phyloP scores from a whole-genome alignment of 2,329 filamentous ascomycete species.

The Calonectria montana region DNA sequence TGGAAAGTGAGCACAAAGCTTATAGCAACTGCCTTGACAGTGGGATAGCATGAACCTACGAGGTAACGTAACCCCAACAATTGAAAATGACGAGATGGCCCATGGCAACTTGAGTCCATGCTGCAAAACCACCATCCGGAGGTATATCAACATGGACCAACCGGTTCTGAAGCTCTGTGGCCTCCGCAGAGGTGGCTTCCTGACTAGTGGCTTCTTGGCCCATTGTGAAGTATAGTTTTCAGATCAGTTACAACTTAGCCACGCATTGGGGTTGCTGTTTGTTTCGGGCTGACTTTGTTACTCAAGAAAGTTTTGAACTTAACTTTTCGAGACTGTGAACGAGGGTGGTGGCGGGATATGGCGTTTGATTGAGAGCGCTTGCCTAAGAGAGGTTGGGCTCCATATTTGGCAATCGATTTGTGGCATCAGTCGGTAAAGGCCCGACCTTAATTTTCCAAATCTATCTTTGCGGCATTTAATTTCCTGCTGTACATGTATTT shows the following conservation, averaged over 20 bases:
- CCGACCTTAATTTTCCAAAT: background rate
- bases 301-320: background rate
- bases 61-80: background rate
- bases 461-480: background rate
- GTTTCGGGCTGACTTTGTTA: background rate
- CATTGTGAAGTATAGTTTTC: background rate
- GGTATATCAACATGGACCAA: background rate
- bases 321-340: background rate
- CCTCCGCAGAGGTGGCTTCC: background rate
- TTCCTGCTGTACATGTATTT: background rate
- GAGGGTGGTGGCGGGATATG: background rate
- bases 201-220: background rate
- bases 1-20: background rate
- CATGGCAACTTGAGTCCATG: background rate
- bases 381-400: background rate
- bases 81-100: background rate
- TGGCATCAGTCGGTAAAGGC: background rate
- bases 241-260: background rate
- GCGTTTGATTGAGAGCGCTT: background rate
- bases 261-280: background rate
- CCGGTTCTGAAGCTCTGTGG: background rate
- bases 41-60: background rate
- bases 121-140: background rate
- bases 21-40: conserved; percentile 34
- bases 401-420: background rate